These are phyloP conservation scores for Phytophthora gonapodyides DNA, from an alignment of 352 stramenopile species.

Conservation along the genomic window DNA sequence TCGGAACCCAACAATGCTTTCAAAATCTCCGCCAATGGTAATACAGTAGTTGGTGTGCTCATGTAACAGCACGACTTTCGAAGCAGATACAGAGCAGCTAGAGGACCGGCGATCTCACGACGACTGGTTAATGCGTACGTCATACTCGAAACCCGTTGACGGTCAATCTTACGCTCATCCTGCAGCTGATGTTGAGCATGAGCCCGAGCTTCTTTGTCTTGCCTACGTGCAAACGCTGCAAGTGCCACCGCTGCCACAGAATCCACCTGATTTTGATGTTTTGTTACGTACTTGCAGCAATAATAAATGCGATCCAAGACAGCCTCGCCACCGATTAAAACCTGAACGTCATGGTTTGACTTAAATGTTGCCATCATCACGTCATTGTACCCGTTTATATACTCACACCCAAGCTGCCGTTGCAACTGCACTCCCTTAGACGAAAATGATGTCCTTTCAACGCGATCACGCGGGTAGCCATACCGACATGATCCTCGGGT, in stretches of 20 bases:
- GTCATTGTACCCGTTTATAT: constrained; percentile 4
- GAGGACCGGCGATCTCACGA: background rate
- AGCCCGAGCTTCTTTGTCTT: background rate
- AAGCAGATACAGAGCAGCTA: constrained; percentile 2
- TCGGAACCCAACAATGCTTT: background rate
- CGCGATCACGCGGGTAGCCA: background rate
- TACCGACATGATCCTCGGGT: background rate
- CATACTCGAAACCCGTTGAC: background rate
- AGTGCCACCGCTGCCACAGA: background rate
- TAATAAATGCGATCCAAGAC: constrained; percentile 4
- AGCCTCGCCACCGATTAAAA: constrained; percentile 1
- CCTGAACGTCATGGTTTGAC: constrained; percentile 2
- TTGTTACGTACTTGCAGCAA: constrained; percentile 8
- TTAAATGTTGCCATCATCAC: constrained; percentile 3
- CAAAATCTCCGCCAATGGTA: background rate
- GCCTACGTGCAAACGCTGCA: background rate
- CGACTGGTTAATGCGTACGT: background rate
- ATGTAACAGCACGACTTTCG: constrained; percentile 2
- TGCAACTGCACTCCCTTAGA: background rate
- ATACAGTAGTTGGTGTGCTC: background rate
- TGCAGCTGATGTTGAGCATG: background rate
- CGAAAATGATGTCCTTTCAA: background rate
- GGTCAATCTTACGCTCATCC: background rate
- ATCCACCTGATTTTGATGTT: constrained; percentile 1
- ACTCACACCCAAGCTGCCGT: background rate